Percentiles rank a stretch among this genome's conserved stretches.
Conservation (phyloP, 306 rosid genomes). For the Malus fusca region DNA sequence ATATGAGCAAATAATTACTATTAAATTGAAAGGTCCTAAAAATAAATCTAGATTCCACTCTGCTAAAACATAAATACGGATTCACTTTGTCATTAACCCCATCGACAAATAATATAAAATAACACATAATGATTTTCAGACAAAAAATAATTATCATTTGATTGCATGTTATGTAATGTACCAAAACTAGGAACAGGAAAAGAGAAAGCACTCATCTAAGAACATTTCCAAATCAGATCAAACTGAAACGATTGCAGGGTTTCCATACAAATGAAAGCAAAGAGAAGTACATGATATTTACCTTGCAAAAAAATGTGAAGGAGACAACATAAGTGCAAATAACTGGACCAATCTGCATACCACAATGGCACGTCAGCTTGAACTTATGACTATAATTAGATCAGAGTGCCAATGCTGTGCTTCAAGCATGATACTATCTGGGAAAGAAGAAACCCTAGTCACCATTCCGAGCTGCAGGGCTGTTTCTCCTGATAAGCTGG, state of each 20-base stretch:
- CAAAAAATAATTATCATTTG: not conserved
- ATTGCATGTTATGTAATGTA: not conserved
- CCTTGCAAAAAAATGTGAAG: constrained; percentile 39
- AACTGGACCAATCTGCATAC: constrained; percentile 31
- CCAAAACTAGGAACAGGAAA: not conserved
- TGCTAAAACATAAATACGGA: not conserved
- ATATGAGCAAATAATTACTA: not conserved
- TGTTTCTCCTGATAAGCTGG: constrained; percentile 62
- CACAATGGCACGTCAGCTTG: constrained; percentile 36
- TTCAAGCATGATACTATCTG: constrained; percentile 9
- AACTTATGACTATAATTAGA: constrained; percentile 14
- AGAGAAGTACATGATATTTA: constrained; percentile 27
- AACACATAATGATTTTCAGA: not conserved
- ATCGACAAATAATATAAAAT: not conserved
- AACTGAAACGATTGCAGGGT: not conserved
- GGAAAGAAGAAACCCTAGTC: constrained; percentile 33
- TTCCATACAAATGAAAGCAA: constrained; percentile 11
- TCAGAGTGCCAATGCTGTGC: constrained; percentile 14
- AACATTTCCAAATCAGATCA: not conserved
- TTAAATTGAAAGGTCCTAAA: not conserved
- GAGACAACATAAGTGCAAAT: constrained; percentile 30
- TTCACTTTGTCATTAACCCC: not conserved
- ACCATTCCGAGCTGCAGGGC: constrained; percentile 21
- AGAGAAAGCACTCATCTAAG: not conserved
- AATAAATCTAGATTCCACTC: not conserved